Evolutionary conservation across 768 basidiomycete species (phyloP), one percentile per base, ranked within the genome.

Genomic region (Tylopilus intermedius): DNA sequence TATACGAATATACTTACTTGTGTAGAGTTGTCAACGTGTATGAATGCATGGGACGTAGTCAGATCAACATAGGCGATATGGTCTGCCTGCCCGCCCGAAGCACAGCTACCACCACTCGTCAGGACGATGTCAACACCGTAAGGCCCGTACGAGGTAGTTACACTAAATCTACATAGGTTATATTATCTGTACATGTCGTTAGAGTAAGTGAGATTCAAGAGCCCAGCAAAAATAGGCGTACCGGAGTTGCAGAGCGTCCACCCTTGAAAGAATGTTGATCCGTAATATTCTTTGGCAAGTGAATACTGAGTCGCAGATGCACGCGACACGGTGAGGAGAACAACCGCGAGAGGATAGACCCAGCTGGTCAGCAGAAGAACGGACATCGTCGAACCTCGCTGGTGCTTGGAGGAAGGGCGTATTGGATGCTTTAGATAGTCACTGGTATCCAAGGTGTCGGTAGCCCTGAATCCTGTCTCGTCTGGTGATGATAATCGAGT

Each of bases 21-120:
- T 1, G 83, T 74, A 27, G 76, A 79, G 63, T 89, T 88, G 70
- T 90, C 88, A 11, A 90, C 86, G 61, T 77, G 80, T 63, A 90
- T 84, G 61, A 90, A 80, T 2, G 87, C 88, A 55, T 85, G 84
- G 13, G 82, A 84, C 3, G 86, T 83, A 15, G 72, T 57, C 6
- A 74, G 26, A 57, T 90, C 83, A 39, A 87, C 76, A 60, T 76
- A 87, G 2, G 84, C 78, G 32, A 88, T 79, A 51, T 78, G 67
- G 33, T 75, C 68, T 4, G 79, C 83, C 11, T 70, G 69, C 45
- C 61, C 55, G 14, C 63, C 65, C 1, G 76, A 77, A 38, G 81
- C 71, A 58, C 77, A 85, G 42, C 80, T 82, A 53, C n/a, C 13
- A 46, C 81, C n/a, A 45, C 49, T 53, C 29, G 47, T 55, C 51